phyloP scores from a whole-genome alignment of 2,329 filamentous ascomycete species.

The Cercospora sp. region DNA sequence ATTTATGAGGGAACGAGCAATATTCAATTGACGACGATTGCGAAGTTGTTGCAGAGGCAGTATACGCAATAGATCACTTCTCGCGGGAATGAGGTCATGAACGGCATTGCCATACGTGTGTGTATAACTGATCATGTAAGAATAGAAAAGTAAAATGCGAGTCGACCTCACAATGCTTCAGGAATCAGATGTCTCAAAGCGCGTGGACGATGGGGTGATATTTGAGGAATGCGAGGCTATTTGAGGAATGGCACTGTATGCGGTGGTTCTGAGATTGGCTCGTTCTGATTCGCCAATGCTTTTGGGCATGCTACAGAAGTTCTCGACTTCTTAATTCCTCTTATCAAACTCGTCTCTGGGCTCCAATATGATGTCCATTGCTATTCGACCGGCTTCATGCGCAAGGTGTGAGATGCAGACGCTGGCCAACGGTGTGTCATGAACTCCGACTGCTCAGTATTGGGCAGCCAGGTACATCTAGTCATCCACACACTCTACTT shows the following conservation, averaged over 20 bases:
- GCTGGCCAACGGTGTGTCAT: background rate
- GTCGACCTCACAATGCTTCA: background rate
- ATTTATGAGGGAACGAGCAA: conserved; percentile 79
- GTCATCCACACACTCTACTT: background rate
- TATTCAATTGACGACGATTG: conserved; percentile 70
- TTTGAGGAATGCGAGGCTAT: background rate
- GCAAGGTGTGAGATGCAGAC: background rate
- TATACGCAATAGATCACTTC: conserved; percentile 51
- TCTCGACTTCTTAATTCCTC: background rate
- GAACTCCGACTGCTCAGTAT: background rate
- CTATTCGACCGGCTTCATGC: background rate
- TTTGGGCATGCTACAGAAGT: background rate
- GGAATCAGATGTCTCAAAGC: background rate
- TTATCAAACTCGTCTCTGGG: background rate
- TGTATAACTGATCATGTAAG: background rate
- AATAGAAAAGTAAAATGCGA: background rate
- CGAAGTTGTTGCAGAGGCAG: conserved; percentile 67
- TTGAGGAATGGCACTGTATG: background rate
- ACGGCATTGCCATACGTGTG: background rate
- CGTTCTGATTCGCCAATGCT: background rate
- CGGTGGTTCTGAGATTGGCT: background rate
- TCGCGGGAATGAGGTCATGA: background rate
- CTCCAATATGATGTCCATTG: background rate
- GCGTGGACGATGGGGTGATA: background rate
- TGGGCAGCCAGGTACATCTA: background rate